phyloP scores from a whole-genome alignment of 495 filamentous ascomycete species.

The Terfezia claveryi region DNA sequence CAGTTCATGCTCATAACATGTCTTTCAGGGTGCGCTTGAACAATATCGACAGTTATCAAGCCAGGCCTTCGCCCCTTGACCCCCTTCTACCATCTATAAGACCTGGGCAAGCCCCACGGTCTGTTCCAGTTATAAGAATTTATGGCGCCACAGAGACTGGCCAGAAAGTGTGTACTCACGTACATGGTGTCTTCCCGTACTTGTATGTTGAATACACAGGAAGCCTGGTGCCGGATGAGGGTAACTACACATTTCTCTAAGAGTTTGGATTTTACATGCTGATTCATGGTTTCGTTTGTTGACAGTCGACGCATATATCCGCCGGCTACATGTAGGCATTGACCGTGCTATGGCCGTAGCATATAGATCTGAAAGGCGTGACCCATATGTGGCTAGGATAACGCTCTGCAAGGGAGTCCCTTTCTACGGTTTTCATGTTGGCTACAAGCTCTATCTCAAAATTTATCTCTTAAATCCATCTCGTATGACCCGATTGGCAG shows the following conservation, averaged over 20 bases:
- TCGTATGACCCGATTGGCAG: constrained; percentile 59
- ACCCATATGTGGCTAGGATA: constrained; percentile 59
- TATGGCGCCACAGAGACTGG: constrained; percentile 91
- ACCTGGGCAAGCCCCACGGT: constrained; percentile 35
- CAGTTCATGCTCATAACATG: not conserved
- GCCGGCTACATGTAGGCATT: constrained; percentile 47
- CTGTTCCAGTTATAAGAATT: constrained; percentile 68
- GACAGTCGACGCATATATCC: constrained; percentile 26
- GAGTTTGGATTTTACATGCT: no score
- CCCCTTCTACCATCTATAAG: constrained; percentile 42
- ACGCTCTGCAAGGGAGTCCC: constrained; percentile 80
- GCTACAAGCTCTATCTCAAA: constrained; percentile 78
- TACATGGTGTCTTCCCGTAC: constrained; percentile 91
- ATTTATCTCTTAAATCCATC: constrained; percentile 76
- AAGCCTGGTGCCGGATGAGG: constrained; percentile 38
- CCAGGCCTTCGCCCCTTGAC: constrained; percentile 54
- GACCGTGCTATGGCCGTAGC: constrained; percentile 65
- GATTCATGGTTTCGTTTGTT: no score
- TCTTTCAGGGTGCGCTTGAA: constrained; percentile 63
- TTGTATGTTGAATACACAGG: constrained; percentile 74
- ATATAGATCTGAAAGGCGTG: constrained; percentile 51
- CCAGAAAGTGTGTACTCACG: constrained; percentile 88
- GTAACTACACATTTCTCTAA: constrained; percentile 22
- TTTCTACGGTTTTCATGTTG: constrained; percentile 87
- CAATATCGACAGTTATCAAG: constrained; percentile 85